These are phyloP conservation scores for Podaxis sp. DNA, from an alignment of 768 basidiomycete genomes.

Conservation along the genomic window DNA sequence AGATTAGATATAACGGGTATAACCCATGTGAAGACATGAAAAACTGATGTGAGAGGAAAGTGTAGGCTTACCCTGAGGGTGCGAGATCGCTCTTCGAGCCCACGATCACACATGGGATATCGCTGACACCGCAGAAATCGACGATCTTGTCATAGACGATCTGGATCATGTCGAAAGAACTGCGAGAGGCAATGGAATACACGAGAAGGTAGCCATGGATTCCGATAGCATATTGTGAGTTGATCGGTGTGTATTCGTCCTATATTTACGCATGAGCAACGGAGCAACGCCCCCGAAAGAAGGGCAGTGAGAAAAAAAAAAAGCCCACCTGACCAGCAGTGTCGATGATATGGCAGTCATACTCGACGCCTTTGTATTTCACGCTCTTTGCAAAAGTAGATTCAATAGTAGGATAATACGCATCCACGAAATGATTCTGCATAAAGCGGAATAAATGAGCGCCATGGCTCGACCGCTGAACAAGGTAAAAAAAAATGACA, in stretches of 20 bases:
- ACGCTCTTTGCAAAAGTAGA: conserved; percentile 82
- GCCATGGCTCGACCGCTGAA: background rate
- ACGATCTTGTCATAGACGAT: conserved; percentile 96
- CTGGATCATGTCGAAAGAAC: conserved; percentile 93
- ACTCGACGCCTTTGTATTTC: conserved; percentile 83
- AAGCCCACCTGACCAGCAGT: conserved; percentile 88
- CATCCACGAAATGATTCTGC: conserved; percentile 81
- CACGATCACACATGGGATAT: conserved; percentile 91
- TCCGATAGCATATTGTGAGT: conserved; percentile 91
- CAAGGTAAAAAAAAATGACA: background rate
- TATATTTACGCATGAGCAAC: conserved; percentile 21
- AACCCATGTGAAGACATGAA: background rate
- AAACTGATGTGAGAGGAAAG: conserved; percentile 12
- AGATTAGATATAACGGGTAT: background rate
- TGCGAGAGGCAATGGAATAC: conserved; percentile 85
- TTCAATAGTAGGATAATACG: conserved; percentile 96
- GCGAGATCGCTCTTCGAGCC: conserved; percentile 88
- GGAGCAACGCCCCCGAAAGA: background rate
- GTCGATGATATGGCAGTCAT: conserved; percentile 96
- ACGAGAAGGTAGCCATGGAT: conserved; percentile 97
- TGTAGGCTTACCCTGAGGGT: conserved; percentile 49
- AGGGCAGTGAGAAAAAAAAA: background rate
- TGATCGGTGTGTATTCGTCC: conserved; percentile 96
- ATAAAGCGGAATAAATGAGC: background rate
- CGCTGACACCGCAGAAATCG: conserved; percentile 81